These are phyloP conservation scores for Simplicillium aogashimaense DNA, from an alignment of 2,329 filamentous ascomycete species.

Conservation along the genomic window DNA sequence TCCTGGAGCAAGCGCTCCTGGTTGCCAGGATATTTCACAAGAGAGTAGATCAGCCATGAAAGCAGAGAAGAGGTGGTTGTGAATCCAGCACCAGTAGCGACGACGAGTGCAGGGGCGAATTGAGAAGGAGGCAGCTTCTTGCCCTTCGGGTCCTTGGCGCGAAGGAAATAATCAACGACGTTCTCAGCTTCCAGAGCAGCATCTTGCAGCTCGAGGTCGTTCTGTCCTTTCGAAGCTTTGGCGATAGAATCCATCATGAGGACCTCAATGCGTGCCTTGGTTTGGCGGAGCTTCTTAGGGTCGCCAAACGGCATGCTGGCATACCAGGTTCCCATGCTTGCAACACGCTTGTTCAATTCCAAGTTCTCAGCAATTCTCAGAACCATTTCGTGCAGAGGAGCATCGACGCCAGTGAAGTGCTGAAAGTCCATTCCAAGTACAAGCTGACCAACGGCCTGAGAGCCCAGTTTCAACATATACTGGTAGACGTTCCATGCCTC, in stretches of 20 bases:
- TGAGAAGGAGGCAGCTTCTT: conserved; percentile 35
- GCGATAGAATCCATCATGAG: conserved; percentile 28
- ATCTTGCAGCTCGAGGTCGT: conserved; percentile 32
- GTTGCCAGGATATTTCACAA: conserved; percentile 42
- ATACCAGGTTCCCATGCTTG: conserved; percentile 46
- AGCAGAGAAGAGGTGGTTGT: conserved; percentile 49
- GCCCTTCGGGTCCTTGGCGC: conserved; percentile 43
- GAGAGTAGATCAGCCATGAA: conserved; percentile 46
- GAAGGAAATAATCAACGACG: conserved; percentile 37
- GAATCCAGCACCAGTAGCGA: conserved; percentile 48
- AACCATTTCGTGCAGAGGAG: conserved; percentile 41
- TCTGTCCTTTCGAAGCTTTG: conserved; percentile 24
- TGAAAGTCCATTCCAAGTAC: conserved; percentile 34
- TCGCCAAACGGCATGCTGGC: conserved; percentile 46
- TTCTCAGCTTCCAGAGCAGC: conserved; percentile 38
- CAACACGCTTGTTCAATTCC: conserved; percentile 48
- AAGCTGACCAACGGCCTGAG: conserved; percentile 33
- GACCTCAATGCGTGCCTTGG: conserved; percentile 19
- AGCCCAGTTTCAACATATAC: conserved; percentile 38
- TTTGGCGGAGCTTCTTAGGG: conserved; percentile 29
- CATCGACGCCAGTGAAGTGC: conserved; percentile 32
- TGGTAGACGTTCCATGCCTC: conserved; percentile 38
- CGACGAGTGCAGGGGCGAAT: conserved; percentile 27
- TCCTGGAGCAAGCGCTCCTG: conserved; percentile 50
- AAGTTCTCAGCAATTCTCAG: conserved; percentile 37